Percentiles rank a stretch among this genome's conserved stretches.
These are phyloP conservation scores for Cladophialophora psammophila DNA, from an alignment of 2,329 filamentous ascomycete species.

Conservation along the genomic window DNA sequence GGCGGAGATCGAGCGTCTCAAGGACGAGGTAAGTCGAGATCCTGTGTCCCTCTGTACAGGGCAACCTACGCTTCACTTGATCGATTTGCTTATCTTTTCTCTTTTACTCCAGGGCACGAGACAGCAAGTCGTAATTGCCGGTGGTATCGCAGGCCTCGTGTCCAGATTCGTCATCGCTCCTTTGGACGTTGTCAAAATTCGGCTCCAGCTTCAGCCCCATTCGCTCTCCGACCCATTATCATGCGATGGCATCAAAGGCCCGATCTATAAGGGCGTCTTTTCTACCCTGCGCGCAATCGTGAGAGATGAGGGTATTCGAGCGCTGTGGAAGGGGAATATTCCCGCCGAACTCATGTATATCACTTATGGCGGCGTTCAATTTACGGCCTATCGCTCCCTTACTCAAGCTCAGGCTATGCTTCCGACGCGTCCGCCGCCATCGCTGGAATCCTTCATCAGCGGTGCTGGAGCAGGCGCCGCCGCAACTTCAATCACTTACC, in stretches of 20 bases:
- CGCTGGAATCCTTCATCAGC: constrained; percentile 80
- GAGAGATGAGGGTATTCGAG: constrained; percentile 79
- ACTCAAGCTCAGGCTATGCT: constrained; percentile 70
- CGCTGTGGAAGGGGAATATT: constrained; percentile 97
- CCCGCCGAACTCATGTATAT: constrained; percentile 95
- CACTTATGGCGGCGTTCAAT: constrained; percentile 87
- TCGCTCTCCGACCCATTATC: constrained; percentile 77
- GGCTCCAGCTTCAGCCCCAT: constrained; percentile 90
- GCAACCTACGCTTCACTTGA: background rate
- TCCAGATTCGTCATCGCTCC: constrained; percentile 94
- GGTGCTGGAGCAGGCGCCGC: constrained; percentile 83
- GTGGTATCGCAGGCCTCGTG: constrained; percentile 80
- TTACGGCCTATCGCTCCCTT: constrained; percentile 81
- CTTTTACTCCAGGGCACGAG: constrained; percentile 65
- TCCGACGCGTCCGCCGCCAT: constrained; percentile 63
- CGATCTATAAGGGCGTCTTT: constrained; percentile 71
- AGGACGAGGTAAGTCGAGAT: constrained; percentile 66
- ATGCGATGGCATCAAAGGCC: constrained; percentile 56
- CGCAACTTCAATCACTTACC: constrained; percentile 86
- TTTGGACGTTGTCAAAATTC: constrained; percentile 97
- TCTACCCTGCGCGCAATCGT: constrained; percentile 79
- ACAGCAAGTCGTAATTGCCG: constrained; percentile 70
- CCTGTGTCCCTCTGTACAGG: background rate
- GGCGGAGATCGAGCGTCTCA: constrained; percentile 70
- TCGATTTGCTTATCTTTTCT: background rate